A percentile compares a stretch with the other conserved stretches of the same genome.
phyloP scores from a whole-genome alignment of 2,329 filamentous ascomycete species.

The Fusarium incarnatum region DNA sequence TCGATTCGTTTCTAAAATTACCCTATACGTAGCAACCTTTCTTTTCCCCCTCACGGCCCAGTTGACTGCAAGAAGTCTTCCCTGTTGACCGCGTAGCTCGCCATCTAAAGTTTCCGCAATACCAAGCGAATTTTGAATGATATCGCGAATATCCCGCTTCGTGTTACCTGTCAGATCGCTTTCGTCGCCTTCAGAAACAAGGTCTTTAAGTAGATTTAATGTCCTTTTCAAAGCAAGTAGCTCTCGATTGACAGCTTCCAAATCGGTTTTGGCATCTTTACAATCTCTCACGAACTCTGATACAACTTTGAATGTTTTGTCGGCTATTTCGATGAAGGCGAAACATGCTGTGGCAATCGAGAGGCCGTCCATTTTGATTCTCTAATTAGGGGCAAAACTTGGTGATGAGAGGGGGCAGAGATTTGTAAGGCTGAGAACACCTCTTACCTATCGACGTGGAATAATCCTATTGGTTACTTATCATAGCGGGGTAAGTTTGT shows the following conservation, averaged over 20 bases:
- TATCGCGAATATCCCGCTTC: background rate
- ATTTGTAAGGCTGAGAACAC: background rate
- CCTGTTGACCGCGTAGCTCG: background rate
- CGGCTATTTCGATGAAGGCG: constrained; percentile 7
- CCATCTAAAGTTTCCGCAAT: background rate
- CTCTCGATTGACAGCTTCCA: background rate
- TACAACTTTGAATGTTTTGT: background rate
- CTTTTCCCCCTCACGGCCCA: constrained; percentile 4
- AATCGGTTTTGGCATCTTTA: background rate
- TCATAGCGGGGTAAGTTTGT: too few species aligned
- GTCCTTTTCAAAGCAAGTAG: constrained; percentile 1
- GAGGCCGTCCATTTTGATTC: background rate
- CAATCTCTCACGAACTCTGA: background rate
- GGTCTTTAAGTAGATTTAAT: background rate
- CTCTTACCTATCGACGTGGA: too few species aligned
- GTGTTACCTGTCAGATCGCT: background rate
- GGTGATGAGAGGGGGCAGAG: background rate
- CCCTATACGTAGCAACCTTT: background rate
- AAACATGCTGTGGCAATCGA: constrained; percentile 15
- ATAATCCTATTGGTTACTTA: too few species aligned
- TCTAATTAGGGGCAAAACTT: too few species aligned
- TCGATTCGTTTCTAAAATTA: background rate
- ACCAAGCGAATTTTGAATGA: background rate
- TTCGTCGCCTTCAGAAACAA: background rate
- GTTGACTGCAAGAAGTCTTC: background rate